phyloP scores from a whole-genome alignment of 2,329 filamentous ascomycete species.

The Diaporthe ampelina region DNA sequence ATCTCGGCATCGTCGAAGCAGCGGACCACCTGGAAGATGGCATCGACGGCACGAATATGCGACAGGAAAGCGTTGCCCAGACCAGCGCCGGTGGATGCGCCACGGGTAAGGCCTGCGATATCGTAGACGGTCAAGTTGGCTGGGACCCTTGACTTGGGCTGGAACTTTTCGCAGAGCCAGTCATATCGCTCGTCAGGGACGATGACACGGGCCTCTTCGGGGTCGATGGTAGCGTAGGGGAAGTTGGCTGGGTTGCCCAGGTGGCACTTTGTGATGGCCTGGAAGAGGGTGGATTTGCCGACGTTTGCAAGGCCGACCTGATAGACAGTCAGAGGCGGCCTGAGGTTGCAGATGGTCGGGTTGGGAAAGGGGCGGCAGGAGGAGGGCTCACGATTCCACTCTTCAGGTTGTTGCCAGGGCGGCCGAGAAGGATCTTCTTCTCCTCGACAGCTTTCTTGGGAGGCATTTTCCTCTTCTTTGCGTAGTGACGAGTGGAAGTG shows the following conservation, averaged over 20 bases:
- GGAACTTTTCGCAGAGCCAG: conserved; percentile 96
- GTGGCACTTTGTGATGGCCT: conserved; percentile 97
- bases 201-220: conserved; percentile 96
- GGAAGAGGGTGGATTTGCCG: conserved; percentile 99
- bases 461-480: conserved; percentile 82
- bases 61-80: conserved; percentile 98
- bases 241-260: conserved; percentile 99
- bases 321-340: conserved; percentile 56
- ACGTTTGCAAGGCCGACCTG: conserved; percentile 99
- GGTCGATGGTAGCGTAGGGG: conserved; percentile 98
- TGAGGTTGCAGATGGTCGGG: conserved; percentile 44
- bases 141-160: conserved; percentile 96
- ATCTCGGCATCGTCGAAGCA: conserved; percentile 99
- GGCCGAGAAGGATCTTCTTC: conserved; percentile 96
- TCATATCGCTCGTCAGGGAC: conserved; percentile 97
- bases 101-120: conserved; percentile 95
- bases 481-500: conserved; percentile 68
- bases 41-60: conserved; percentile 97
- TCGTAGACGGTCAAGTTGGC: conserved; percentile 99
- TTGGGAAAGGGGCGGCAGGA: conserved; percentile 40
- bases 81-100: conserved; percentile 96
- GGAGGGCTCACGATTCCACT: conserved; percentile 88
- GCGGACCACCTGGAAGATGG: conserved; percentile 96
- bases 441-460: conserved; percentile 94
- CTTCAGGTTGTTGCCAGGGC: conserved; percentile 98